These are phyloP conservation scores for Colletotrichum kahawae DNA, from an alignment of 2,329 filamentous ascomycete genomes.

Conservation along the genomic window DNA sequence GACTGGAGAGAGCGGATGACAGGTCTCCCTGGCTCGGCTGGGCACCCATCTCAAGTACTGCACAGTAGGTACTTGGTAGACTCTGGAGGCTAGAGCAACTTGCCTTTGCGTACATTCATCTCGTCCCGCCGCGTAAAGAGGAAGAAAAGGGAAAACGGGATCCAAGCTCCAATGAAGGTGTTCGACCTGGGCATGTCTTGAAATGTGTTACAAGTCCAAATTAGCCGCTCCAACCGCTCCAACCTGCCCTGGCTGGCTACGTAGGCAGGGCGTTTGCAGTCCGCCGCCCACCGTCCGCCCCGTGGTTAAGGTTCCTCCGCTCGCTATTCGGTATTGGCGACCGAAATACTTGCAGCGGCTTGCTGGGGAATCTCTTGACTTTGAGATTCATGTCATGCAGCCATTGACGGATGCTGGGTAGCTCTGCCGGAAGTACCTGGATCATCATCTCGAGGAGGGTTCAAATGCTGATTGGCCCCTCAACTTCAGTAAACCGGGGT, in stretches of 20 bases:
- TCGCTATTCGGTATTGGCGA: background rate
- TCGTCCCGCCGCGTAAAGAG: background rate
- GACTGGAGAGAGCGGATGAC: background rate
- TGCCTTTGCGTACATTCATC: background rate
- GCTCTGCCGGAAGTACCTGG: background rate
- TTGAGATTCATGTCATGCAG: background rate
- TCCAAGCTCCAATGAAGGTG: slow-evolving; percentile 13
- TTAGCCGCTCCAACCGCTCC: slow-evolving; percentile 24
- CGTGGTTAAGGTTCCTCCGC: background rate
- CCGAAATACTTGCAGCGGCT: background rate
- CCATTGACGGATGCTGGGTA: background rate
- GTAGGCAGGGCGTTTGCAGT: background rate
- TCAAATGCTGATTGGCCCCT: background rate
- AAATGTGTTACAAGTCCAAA: slow-evolving; percentile 21
- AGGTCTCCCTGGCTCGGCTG: background rate
- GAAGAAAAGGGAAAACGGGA: background rate
- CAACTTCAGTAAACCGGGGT: background rate
- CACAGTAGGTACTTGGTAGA: background rate
- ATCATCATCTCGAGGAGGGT: background rate
- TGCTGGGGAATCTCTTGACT: background rate
- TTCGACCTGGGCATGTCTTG: slow-evolving; percentile 3
- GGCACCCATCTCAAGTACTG: background rate
- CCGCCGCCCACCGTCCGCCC: background rate
- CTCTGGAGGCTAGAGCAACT: background rate
- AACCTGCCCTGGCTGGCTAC: background rate